Evolutionary conservation across 352 stramenopile genomes (phyloP).

Genomic region (Globisporangium barbulae): DNA sequence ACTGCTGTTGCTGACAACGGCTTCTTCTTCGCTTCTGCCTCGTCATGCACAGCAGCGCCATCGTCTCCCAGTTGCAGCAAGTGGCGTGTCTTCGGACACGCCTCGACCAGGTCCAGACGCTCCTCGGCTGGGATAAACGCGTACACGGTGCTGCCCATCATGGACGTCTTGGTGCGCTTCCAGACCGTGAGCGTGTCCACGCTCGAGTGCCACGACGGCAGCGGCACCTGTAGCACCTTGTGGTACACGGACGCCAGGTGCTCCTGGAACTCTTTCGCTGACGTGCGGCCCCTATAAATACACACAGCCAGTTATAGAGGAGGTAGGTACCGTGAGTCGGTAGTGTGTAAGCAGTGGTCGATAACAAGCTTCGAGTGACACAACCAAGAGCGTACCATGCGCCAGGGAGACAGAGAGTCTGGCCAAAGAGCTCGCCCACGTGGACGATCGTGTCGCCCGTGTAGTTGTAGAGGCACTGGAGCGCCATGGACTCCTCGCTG

Average conservation of each 20-base stretch:
- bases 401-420: constrained; percentile 86
- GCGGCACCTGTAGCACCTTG: constrained; percentile 89
- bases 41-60: constrained; percentile 2
- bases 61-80: constrained; percentile 25
- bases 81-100: constrained; percentile 63
- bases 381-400: constrained; percentile 50
- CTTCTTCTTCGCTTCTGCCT: background rate
- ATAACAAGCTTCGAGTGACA: background rate
- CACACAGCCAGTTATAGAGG: background rate
- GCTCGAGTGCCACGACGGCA: constrained; percentile 93
- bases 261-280: constrained; percentile 90
- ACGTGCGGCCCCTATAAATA: constrained; percentile 81
- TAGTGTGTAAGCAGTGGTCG: background rate
- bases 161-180: constrained; percentile 91
- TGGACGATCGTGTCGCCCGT: constrained; percentile 91
- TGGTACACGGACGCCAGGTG: constrained; percentile 91
- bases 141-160: constrained; percentile 78
- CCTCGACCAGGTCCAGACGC: constrained; percentile 61
- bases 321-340: background rate
- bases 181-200: constrained; percentile 92
- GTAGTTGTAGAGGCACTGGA: constrained; percentile 89
- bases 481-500: constrained; percentile 86
- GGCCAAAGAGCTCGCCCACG: constrained; percentile 91
- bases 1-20: background rate
- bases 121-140: constrained; percentile 75